Evolutionary conservation across 257 asterid genomes (phyloP).

Genomic region (Phtheirospermum japonicum): DNA sequence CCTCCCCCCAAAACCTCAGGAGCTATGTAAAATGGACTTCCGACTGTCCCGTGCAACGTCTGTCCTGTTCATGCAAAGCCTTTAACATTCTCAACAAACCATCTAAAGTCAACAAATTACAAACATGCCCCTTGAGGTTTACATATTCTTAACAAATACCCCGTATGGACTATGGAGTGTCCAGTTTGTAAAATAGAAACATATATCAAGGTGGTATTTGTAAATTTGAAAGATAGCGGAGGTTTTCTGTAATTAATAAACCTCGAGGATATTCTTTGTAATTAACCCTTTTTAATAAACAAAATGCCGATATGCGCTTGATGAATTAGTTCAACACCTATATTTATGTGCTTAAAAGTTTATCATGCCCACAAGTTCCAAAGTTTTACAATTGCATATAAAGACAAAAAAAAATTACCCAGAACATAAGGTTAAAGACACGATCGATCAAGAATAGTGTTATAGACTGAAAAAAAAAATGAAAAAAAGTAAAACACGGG

Average conservation of each 20-base stretch:
- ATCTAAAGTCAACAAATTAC: not conserved
- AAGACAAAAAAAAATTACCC: too few relatives aligned
- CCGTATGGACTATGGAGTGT: too few relatives aligned
- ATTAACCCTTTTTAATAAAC: not conserved
- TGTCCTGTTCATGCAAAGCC: slow-evolving; percentile 39
- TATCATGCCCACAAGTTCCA: too few relatives aligned
- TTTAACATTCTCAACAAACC: slow-evolving; percentile 23
- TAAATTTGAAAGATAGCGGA: not conserved
- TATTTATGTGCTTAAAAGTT: too few relatives aligned
- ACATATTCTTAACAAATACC: not conserved
- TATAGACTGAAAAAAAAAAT: too few relatives aligned
- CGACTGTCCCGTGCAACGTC: slow-evolving; percentile 56
- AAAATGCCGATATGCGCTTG: too few relatives aligned
- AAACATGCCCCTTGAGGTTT: not conserved
- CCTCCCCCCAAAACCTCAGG: slow-evolving; percentile 59
- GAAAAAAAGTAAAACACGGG: too few relatives aligned
- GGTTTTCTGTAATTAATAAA: not conserved
- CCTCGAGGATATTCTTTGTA: not conserved
- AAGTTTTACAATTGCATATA: too few relatives aligned
- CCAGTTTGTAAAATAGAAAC: not conserved
- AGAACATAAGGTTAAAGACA: too few relatives aligned
- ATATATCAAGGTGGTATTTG: not conserved
- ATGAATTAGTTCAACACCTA: too few relatives aligned
- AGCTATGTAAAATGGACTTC: slow-evolving; percentile 67
- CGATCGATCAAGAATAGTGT: too few relatives aligned